A percentile compares a stretch with the other conserved stretches of the same genome.
Evolutionary conservation across 441 rosid genomes (phyloP).

Genomic region (Brassica hybrid): DNA sequence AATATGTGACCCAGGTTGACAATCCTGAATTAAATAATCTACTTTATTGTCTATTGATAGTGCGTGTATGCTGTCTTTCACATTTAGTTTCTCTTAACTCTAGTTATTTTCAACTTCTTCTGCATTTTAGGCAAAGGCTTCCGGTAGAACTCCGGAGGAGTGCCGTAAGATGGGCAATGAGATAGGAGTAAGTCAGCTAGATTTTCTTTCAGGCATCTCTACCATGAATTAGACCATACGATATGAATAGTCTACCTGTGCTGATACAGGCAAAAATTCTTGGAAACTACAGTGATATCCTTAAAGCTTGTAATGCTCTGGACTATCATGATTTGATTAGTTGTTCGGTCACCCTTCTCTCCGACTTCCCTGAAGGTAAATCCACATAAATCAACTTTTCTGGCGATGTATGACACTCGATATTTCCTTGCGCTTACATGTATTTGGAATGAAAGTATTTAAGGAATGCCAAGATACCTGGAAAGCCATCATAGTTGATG

Average conservation of each 20-base stretch:
- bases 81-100: not conserved
- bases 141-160: slow-evolving; percentile 77
- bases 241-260: slow-evolving; percentile 42
- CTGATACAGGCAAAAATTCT: slow-evolving; percentile 83
- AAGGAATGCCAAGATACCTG: slow-evolving; percentile 79
- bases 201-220: slow-evolving; percentile 32
- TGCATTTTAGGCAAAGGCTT: slow-evolving; percentile 85
- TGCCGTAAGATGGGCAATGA: slow-evolving; percentile 70
- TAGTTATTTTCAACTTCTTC: slow-evolving; percentile 19
- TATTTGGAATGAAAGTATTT: slow-evolving; percentile 54
- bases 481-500: slow-evolving; percentile 89
- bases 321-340: slow-evolving; percentile 96
- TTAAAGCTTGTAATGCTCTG: slow-evolving; percentile 85
- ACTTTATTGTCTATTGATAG: slow-evolving; percentile 13
- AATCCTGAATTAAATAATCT: not conserved
- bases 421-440: slow-evolving; percentile 33
- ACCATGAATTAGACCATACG: slow-evolving; percentile 31
- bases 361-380: slow-evolving; percentile 83
- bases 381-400: slow-evolving; percentile 20
- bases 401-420: not conserved
- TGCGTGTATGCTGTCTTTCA: slow-evolving; percentile 4
- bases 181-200: slow-evolving; percentile 73
- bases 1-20: slow-evolving; percentile 86
- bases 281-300: slow-evolving; percentile 66
- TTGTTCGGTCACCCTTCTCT: slow-evolving; percentile 81